Percentiles rank a stretch among this genome's conserved stretches.
These are phyloP conservation scores for Phytophthora sojae DNA, from an alignment of 352 stramenopile species.

Conservation along the genomic window DNA sequence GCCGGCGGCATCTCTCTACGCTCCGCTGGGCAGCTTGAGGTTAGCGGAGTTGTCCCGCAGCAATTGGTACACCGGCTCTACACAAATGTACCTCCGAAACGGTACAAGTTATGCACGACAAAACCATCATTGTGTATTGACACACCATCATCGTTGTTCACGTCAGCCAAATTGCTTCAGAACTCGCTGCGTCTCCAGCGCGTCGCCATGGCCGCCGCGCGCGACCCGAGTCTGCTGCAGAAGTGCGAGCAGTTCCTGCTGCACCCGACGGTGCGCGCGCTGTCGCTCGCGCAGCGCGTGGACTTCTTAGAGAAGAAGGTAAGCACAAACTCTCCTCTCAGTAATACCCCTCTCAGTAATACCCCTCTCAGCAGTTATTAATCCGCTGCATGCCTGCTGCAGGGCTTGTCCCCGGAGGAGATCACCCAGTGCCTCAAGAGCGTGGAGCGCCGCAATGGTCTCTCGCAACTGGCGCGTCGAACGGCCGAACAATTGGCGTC, in stretches of 20 bases:
- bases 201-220: constrained; percentile 27
- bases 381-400: background rate
- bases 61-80: background rate
- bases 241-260: constrained; percentile 78
- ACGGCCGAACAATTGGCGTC: constrained; percentile 12
- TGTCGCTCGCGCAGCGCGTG: constrained; percentile 75
- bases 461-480: constrained; percentile 43
- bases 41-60: background rate
- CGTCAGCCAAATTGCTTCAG: constrained; percentile 4
- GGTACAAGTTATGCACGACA: background rate
- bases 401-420: constrained; percentile 63
- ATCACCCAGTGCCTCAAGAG: constrained; percentile 71
- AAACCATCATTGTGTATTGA: background rate
- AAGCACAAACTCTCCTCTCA: background rate
- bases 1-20: background rate
- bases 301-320: constrained; percentile 81
- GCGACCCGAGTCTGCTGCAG: constrained; percentile 49
- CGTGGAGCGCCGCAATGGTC: constrained; percentile 63
- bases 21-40: background rate
- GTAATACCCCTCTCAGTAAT: background rate
- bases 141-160: constrained; percentile 1
- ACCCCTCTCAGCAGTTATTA: background rate
- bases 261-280: constrained; percentile 64
- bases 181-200: background rate
- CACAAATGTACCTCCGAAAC: background rate